phyloP scores from a whole-genome alignment of 305 asterid species.

The Solanum hybrid region DNA sequence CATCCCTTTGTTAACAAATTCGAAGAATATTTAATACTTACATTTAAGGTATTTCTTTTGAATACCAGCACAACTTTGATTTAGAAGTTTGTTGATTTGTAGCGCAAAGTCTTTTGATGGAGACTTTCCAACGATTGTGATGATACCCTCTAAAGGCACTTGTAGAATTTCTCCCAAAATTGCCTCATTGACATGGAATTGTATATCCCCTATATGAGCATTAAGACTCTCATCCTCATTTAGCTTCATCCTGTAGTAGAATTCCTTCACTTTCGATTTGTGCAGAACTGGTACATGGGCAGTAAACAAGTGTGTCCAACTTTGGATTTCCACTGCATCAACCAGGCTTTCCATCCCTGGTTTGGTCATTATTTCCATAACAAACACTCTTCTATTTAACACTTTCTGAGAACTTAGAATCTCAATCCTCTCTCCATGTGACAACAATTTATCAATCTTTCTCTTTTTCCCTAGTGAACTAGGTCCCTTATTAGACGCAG shows the following conservation, averaged over 20 bases:
- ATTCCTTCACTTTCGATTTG: no score
- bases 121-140: no score
- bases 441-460: not conserved
- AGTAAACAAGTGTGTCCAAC: not conserved
- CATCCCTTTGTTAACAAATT: no score
- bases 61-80: no score
- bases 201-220: not conserved
- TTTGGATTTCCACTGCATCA: not conserved
- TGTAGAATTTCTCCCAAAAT: not conserved
- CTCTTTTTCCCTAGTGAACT: not conserved
- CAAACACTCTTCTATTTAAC: not conserved
- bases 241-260: not conserved
- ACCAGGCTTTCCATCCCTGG: not conserved
- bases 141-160: not conserved
- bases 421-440: not conserved
- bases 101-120: not conserved
- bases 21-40: not conserved
- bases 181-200: not conserved
- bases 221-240: not conserved
- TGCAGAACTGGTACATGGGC: not conserved
- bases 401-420: not conserved
- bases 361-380: not conserved
- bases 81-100: not conserved
- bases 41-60: not conserved
- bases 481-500: not conserved